A percentile compares a stretch with the other conserved stretches of the same genome.
These are phyloP conservation scores for Chiua virens DNA, from an alignment of 768 basidiomycete genomes.

Conservation along the genomic window DNA sequence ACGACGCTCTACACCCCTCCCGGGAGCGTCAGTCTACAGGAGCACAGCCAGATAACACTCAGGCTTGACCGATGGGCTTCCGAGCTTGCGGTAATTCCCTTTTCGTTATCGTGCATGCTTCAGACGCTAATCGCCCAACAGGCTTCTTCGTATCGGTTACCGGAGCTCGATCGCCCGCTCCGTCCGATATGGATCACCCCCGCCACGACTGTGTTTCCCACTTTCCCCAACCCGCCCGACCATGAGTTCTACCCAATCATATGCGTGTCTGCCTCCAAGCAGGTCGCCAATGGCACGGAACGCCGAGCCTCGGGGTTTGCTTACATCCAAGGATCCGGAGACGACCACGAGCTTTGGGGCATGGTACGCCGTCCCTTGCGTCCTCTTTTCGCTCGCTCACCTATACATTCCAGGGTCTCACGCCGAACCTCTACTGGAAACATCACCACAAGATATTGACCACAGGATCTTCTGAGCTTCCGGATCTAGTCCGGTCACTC, in stretches of 20 bases:
- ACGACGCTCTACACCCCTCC: constrained; percentile 68
- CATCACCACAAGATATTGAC: constrained; percentile 50
- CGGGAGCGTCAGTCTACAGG: constrained; percentile 64
- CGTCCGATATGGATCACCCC: constrained; percentile 90
- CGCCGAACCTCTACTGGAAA: constrained; percentile 70
- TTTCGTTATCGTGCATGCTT: neutral
- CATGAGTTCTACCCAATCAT: constrained; percentile 65
- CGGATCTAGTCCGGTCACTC: constrained; percentile 26
- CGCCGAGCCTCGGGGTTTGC: constrained; percentile 67
- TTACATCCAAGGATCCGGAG: constrained; percentile 93
- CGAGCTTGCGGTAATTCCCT: constrained; percentile 53
- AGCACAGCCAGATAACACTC: constrained; percentile 75
- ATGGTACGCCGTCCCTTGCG: constrained; percentile 45
- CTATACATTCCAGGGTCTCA: constrained; percentile 61
- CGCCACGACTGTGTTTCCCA: constrained; percentile 52
- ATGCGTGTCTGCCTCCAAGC: constrained; percentile 84
- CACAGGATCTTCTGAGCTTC: constrained; percentile 49
- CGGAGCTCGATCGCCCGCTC: constrained; percentile 60
- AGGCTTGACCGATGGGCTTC: constrained; percentile 68
- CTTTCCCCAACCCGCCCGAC: constrained; percentile 23
- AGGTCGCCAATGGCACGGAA: constrained; percentile 58
- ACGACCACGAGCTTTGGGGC: constrained; percentile 92
- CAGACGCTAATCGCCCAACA: constrained; percentile 24
- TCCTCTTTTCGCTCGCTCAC: neutral
- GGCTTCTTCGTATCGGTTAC: constrained; percentile 73